Conservation (phyloP, 2,329 filamentous ascomycete genomes). For the Aureobasidium uvarum region DNA sequence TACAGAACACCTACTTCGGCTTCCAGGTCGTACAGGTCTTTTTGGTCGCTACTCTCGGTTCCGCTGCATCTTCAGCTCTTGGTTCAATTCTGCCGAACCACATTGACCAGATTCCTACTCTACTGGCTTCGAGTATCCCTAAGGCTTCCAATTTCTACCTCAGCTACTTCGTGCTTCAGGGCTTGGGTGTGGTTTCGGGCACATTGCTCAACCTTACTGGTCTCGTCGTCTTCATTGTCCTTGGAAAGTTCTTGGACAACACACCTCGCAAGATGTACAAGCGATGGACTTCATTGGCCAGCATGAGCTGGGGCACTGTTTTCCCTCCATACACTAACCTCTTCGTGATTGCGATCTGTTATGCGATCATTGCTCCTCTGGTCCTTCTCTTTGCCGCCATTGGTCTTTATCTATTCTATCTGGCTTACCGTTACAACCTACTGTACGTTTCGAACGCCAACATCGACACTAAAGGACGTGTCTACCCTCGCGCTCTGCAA, state of each 20-base stretch:
- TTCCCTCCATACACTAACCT: constrained; percentile 80
- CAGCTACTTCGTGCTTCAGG: constrained; percentile 91
- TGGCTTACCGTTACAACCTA: constrained; percentile 87
- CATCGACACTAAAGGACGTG: constrained; percentile 83
- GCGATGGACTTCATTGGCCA: constrained; percentile 70
- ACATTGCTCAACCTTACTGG: constrained; percentile 72
- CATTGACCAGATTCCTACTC: constrained; percentile 35
- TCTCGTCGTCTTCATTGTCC: constrained; percentile 68
- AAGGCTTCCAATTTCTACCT: constrained; percentile 92
- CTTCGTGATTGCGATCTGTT: constrained; percentile 77
- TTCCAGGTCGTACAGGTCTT: constrained; percentile 94
- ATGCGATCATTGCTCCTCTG: constrained; percentile 81
- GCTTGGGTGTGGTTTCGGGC: constrained; percentile 72
- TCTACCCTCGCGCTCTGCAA: constrained; percentile 83
- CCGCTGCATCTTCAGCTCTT: constrained; percentile 70
- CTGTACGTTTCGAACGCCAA: constrained; percentile 79
- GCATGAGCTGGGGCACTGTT: constrained; percentile 79
- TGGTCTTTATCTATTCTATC: constrained; percentile 76
- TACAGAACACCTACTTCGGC: constrained; percentile 86
- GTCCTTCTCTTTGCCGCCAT: constrained; percentile 78
- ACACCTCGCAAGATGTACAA: constrained; percentile 78
- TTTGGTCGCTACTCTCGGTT: constrained; percentile 77
- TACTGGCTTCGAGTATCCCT: constrained; percentile 56
- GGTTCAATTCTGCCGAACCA: constrained; percentile 65
- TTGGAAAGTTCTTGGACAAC: constrained; percentile 71